Base-by-base conservation (phyloP, 805 yeast species). In the Lachancea thermotolerans region DNA sequence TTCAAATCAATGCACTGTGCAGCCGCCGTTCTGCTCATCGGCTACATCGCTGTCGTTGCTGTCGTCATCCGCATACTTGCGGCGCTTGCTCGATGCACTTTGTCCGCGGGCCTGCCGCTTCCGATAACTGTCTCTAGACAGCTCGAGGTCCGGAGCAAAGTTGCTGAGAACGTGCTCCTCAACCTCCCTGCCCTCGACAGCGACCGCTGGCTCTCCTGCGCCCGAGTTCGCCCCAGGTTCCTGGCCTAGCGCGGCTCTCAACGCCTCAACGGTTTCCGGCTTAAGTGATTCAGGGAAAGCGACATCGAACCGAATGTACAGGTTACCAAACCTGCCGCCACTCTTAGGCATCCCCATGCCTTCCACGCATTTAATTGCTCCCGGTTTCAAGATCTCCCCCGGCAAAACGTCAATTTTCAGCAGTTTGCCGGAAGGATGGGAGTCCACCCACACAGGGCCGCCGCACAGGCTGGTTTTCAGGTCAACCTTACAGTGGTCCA, bases 261-360 rank as follows among this genome's bases (percentile, higher is more conserved):
- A 25, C 36, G 50, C 49, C 7, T 35, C 31, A 11, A 56, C 44
- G 1, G 63, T 59, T 12, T 51, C 54, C 5, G 50, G 38, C 14
- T 53, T 49, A 31, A 60, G 42, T 10, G 37, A 45, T 1, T 46
- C 49, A 4, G 90, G 89, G 70, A 79, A 81, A 41, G 69, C 69
- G 37, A 82, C 73, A 16, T 71, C 67, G 58, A 83, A 82, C 52
- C 74, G 73, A 49, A 83, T 65, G 37, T 79, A 71, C 54, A 83
- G 65, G 64, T 81, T 72, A 46, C 90, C 50, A 18, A 28, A 43
- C 7, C 42, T 40, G 5, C 49, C 33, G 2, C 37, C 33, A 37
- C 49, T 44, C 31, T 73, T 68, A 11, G 90, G 89, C 87, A 82
- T 81, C 6, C 90, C 90, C 15, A 72, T 58, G 14, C 41, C 48